Evolutionary conservation across 2,329 filamentous ascomycete species (phyloP).

Genomic region (Alternaria hordeiaustralica): DNA sequence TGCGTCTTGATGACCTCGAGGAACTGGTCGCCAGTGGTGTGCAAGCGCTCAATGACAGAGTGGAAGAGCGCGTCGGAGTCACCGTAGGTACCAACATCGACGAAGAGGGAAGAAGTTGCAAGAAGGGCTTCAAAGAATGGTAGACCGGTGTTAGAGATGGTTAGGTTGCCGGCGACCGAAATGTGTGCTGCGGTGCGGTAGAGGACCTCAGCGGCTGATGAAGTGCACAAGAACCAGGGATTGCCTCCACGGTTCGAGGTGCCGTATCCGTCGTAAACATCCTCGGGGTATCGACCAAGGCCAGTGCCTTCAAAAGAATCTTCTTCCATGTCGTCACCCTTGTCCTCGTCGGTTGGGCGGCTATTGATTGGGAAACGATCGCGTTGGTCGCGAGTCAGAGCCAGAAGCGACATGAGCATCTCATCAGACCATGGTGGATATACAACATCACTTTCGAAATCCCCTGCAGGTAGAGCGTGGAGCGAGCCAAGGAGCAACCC

Average conservation of each 20-base stretch:
- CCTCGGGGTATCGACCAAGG: conserved; percentile 54
- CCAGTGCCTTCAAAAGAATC: conserved; percentile 41
- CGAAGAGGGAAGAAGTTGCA: conserved; percentile 28
- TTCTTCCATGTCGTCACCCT: conserved; percentile 11
- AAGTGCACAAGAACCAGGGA: conserved; percentile 54
- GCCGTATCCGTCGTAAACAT: conserved; percentile 50
- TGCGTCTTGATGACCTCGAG: conserved; percentile 50
- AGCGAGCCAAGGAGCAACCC: conserved; percentile 48
- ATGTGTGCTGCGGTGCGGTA: conserved; percentile 47
- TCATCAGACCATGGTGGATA: conserved; percentile 49
- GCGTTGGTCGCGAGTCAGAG: conserved; percentile 43
- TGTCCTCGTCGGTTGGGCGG: conserved; percentile 18
- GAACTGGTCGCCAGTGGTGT: conserved; percentile 50
- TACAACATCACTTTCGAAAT: conserved; percentile 23
- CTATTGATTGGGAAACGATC: conserved; percentile 50
- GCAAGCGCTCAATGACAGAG: conserved; percentile 40
- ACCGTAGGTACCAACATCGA: conserved; percentile 33
- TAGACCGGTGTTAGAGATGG: conserved; percentile 37
- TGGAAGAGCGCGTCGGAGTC: conserved; percentile 38
- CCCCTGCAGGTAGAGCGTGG: conserved; percentile 36
- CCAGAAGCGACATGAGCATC: conserved; percentile 46
- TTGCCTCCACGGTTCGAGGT: conserved; percentile 42
- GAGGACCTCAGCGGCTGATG: conserved; percentile 49
- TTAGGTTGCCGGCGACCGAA: conserved; percentile 32
- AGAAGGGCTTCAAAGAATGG: conserved; percentile 50